phyloP scores from a whole-genome alignment of 2,329 filamentous ascomycete species.

The Aspergillus persii region DNA sequence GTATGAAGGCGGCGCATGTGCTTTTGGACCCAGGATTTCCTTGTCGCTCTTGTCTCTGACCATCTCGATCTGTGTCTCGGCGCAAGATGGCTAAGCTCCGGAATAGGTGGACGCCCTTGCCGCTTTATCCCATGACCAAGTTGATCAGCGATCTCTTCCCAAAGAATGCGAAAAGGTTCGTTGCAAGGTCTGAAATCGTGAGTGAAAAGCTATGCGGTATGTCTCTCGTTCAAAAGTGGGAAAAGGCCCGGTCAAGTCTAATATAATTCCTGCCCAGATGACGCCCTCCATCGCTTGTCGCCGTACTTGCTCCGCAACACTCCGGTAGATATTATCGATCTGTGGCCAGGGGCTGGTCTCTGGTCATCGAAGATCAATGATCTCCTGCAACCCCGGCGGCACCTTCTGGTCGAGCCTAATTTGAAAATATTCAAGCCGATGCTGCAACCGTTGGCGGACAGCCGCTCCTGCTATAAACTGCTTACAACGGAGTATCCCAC shows the following conservation, averaged over 20 bases:
- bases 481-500: constrained; percentile 57
- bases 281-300: constrained; percentile 68
- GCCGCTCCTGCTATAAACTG: constrained; percentile 49
- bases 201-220: constrained; percentile 36
- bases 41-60: not conserved
- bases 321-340: constrained; percentile 81
- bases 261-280: constrained; percentile 47
- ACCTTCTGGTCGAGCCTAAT: constrained; percentile 78
- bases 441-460: constrained; percentile 57
- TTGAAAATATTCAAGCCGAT: constrained; percentile 57
- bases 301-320: constrained; percentile 66
- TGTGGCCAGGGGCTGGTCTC: constrained; percentile 76
- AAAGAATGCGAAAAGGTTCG: constrained; percentile 3
- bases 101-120: constrained; percentile 20
- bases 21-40: not conserved
- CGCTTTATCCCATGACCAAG: constrained; percentile 23
- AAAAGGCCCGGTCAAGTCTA: not conserved
- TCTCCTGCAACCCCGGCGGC: constrained; percentile 71
- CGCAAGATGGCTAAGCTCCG: constrained; percentile 4
- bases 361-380: constrained; percentile 78
- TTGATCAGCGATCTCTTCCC: constrained; percentile 11
- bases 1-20: not conserved
- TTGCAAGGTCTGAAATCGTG: constrained; percentile 23
- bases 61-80: not conserved
- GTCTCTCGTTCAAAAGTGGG: constrained; percentile 3